Conservation (phyloP, 805 yeast genomes). For the Ogataea naganishii region DNA sequence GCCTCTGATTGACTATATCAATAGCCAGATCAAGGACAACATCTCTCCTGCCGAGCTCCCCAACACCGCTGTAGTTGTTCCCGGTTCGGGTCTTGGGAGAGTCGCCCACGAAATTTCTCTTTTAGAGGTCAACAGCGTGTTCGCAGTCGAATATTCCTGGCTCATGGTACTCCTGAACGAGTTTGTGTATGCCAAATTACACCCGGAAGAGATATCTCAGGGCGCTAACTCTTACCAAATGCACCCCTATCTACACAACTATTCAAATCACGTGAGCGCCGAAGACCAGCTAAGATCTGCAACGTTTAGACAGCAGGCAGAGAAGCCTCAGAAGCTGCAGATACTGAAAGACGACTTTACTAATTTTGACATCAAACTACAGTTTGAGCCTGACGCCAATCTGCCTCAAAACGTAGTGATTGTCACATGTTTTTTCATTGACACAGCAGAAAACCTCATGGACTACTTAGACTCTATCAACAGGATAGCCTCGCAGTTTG, state of each 20-base stretch:
- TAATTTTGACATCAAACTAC: slow-evolving; percentile 29
- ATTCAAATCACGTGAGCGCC: slow-evolving; percentile 50
- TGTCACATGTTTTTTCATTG: slow-evolving; percentile 72
- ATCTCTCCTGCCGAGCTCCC: slow-evolving; percentile 20
- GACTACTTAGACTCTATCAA: slow-evolving; percentile 65
- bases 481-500: slow-evolving; percentile 22
- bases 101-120: slow-evolving; percentile 55
- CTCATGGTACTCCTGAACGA: slow-evolving; percentile 67
- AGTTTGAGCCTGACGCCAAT: slow-evolving; percentile 1
- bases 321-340: slow-evolving; percentile 38
- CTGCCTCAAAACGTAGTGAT: slow-evolving; percentile 40
- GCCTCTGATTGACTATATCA: slow-evolving; percentile 48
- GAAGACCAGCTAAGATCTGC: slow-evolving; percentile 44
- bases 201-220: slow-evolving; percentile 1
- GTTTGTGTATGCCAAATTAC: slow-evolving; percentile 33
- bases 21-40: slow-evolving; percentile 27
- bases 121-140: slow-evolving; percentile 37
- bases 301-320: slow-evolving; percentile 15
- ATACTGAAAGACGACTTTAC: slow-evolving; percentile 59
- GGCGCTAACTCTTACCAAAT: slow-evolving; percentile 13
- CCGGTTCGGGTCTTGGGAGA: slow-evolving; percentile 86
- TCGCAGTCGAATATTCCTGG: slow-evolving; percentile 69
- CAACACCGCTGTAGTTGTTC: slow-evolving; percentile 53
- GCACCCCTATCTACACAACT: slow-evolving; percentile 53
- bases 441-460: slow-evolving; percentile 83